Conservation (phyloP, 2,329 filamentous ascomycete genomes). For the Dichotomopilus funicola region DNA sequence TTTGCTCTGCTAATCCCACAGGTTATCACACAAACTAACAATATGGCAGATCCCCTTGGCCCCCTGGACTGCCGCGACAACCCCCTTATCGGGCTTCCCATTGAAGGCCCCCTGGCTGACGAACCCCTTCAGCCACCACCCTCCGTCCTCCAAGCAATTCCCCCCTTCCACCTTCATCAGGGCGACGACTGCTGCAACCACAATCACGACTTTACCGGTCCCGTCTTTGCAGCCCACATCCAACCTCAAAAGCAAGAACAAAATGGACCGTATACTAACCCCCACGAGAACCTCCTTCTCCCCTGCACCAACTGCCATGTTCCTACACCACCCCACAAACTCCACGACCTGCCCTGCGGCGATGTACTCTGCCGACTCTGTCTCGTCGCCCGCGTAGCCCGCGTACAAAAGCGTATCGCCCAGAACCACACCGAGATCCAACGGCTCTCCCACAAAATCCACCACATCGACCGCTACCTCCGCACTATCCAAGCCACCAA, state of each 20-base stretch:
- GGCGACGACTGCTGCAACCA: constrained; percentile 9
- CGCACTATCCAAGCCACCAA: not conserved
- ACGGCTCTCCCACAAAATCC: not conserved
- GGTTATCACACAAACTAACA: too few relatives aligned
- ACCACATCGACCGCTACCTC: not conserved
- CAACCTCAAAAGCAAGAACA: not conserved
- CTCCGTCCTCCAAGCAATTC: not conserved
- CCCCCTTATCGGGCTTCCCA: too few relatives aligned
- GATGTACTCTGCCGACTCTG: constrained; percentile 11
- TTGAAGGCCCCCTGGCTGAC: not conserved
- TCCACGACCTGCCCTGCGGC: constrained; percentile 16
- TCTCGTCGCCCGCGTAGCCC: not conserved
- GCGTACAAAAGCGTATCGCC: not conserved
- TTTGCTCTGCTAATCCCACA: too few relatives aligned
- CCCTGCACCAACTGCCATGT: constrained; percentile 8
- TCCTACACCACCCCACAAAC: not conserved
- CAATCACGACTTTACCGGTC: not conserved
- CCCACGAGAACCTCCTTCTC: too few relatives aligned
- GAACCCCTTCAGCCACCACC: not conserved
- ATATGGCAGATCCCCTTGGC: not conserved
- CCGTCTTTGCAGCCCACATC: not conserved
- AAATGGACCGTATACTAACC: too few relatives aligned
- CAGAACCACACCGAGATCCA: not conserved
- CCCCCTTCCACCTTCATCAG: constrained; percentile 5
- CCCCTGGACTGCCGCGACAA: not conserved